Base-by-base conservation (phyloP, 1,284 basidiomycete genomes). In the Xerocomus amazonicus region DNA sequence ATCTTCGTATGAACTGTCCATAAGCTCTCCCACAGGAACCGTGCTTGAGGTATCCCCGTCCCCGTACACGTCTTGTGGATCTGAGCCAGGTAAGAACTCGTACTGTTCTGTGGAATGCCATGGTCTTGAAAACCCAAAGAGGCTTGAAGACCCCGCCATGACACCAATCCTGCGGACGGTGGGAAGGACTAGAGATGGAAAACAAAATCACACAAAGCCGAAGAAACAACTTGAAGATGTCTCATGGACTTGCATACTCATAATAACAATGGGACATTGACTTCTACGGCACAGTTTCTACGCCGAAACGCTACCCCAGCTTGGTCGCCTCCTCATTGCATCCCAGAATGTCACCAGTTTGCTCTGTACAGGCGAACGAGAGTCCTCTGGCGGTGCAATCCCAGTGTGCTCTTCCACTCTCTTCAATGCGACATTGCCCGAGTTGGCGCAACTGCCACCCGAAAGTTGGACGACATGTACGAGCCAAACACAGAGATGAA, bases 401-500 rank as follows among this genome's bases (percentile, higher is more conserved):
- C 72, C 76, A 35, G 60, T 68, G 50, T 76, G 72, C 23, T 59
- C 62, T 62, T 81, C 80, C 51, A 87, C 57, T 60, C 77, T 81
- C 47, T 56, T 66, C 12, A 81, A 67, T 3, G 73, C 74, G 1
- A 64, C 66, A 47, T 73, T 67, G 0, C 84, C 83, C 50, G 78
- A 71, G 34, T 83, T 76, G 2, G 58, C 64, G 0, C 62, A 61
- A 19, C 63, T 65, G 0, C 80, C 86, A 2, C 83, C 84, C 5
- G 77, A 73, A 23, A 90, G 71, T 39, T 60, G 65, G 10, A 83
- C 78, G 9, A 92, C 56, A 28, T 83, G 77, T 3, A 82, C 73
- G 34, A 93, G 66, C 90, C 90, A 96, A 10, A 82, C 83, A 3
- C 81, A 83, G 26, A 92, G 71, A 61, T 93, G 90, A 45, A 92